Conservation (phyloP, 2,329 filamentous ascomycete species). For the Lasiodiplodia citricola region DNA sequence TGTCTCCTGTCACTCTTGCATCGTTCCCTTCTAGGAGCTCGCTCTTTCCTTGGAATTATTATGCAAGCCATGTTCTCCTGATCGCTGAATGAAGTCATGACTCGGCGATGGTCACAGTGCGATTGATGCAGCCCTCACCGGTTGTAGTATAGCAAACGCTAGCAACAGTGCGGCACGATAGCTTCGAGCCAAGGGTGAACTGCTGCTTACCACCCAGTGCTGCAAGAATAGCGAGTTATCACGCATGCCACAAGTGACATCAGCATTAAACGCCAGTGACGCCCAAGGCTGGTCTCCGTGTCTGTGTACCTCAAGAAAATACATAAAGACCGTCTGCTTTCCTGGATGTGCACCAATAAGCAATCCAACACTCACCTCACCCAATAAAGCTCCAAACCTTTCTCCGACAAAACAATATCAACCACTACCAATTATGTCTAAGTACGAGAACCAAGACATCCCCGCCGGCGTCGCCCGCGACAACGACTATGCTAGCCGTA, state of each 20-base stretch:
- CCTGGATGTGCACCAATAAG: too few relatives aligned
- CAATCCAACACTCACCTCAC: neutral
- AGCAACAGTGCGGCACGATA: neutral
- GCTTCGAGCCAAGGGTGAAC: neutral
- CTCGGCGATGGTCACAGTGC: neutral
- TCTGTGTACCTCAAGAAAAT: neutral
- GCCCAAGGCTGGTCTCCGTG: neutral
- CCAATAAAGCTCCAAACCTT: neutral
- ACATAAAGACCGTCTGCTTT: neutral
- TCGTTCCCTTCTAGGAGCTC: neutral
- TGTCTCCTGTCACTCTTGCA: neutral
- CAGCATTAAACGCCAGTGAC: neutral
- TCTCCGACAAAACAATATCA: neutral
- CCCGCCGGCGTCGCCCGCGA: constrained; percentile 45
- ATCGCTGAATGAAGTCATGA: constrained; percentile 1
- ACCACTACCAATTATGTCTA: neutral
- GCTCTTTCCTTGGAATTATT: neutral
- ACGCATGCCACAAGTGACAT: constrained; percentile 1
- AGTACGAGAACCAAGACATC: constrained; percentile 29
- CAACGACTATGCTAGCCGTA: constrained; percentile 54
- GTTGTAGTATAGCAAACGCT: neutral
- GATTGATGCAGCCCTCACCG: neutral
- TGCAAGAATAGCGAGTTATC: neutral
- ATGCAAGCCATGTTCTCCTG: neutral
- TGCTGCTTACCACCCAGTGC: neutral